phyloP scores from a whole-genome alignment of 805 yeast species.

The Yarrowia osloensis region DNA sequence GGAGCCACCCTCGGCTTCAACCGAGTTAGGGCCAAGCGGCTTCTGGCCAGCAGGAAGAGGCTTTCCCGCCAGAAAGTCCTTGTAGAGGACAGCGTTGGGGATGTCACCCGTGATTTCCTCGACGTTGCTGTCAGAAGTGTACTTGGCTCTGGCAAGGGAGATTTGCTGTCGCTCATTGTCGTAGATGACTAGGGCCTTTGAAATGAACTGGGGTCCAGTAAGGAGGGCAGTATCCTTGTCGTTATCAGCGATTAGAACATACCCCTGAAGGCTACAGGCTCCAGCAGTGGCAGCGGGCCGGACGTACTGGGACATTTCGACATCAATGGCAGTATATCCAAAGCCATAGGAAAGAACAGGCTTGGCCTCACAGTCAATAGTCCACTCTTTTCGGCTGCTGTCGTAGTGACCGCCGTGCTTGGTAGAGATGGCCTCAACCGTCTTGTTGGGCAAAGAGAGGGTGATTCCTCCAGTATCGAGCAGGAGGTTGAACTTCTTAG shows the following conservation, averaged over 20 bases:
- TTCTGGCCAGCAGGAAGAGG: neutral
- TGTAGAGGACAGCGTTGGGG: neutral
- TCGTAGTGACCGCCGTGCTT: neutral
- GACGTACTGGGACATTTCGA: neutral
- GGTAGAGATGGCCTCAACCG: neutral
- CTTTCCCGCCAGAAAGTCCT: neutral
- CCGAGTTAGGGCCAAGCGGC: no score
- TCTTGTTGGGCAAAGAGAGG: neutral
- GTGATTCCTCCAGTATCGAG: neutral
- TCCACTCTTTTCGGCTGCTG: no score
- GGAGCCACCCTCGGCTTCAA: no score
- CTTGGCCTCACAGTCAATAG: neutral
- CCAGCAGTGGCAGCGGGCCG: no score
- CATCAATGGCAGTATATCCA: neutral
- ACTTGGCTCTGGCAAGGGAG: neutral
- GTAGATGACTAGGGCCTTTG: neutral
- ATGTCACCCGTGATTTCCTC: neutral
- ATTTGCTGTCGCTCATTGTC: neutral
- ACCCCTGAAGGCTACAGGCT: no score
- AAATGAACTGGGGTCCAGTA: neutral
- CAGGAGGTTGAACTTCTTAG: neutral
- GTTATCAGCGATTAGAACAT: no score
- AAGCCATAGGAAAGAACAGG: neutral
- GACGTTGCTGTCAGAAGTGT: neutral
- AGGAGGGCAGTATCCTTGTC: neutral